Evolutionary conservation across 2,329 filamentous ascomycete species (phyloP).

Genomic region (Xylaria sp.): DNA sequence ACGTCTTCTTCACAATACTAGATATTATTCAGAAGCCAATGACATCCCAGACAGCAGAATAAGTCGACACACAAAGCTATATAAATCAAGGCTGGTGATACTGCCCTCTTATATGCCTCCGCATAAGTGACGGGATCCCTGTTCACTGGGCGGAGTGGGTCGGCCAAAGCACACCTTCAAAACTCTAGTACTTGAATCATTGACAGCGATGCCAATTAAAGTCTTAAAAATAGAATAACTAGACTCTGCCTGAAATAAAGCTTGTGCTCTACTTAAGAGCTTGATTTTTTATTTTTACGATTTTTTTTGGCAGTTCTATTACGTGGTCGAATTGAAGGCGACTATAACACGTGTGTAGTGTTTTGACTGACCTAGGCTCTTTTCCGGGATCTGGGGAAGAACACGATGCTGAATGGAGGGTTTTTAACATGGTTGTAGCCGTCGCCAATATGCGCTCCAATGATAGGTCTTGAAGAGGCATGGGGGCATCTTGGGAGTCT

Average conservation of each 20-base stretch:
- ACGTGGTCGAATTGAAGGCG: too few relatives aligned
- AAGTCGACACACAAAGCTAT: neutral
- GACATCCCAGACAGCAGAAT: constrained; percentile 11
- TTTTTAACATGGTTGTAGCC: constrained; percentile 27
- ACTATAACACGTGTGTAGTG: too few relatives aligned
- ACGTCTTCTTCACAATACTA: neutral
- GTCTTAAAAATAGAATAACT: too few relatives aligned
- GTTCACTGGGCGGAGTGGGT: neutral
- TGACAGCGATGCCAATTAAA: too few relatives aligned
- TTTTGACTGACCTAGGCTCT: neutral
- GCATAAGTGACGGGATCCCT: constrained; percentile 17
- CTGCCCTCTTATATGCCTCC: constrained; percentile 32
- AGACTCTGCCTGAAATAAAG: too few relatives aligned
- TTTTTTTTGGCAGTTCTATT: too few relatives aligned
- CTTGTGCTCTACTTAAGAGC: too few relatives aligned
- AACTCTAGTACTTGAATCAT: too few relatives aligned
- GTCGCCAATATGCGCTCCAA: constrained; percentile 41
- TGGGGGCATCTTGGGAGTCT: constrained; percentile 29
- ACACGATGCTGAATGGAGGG: constrained; percentile 41
- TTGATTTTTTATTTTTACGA: too few relatives aligned
- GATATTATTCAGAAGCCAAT: constrained; percentile 7
- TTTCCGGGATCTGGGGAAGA: neutral
- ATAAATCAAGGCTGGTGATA: neutral
- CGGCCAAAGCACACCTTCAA: too few relatives aligned
- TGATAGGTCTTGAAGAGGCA: constrained; percentile 20